A percentile compares a stretch with the other conserved stretches of the same genome.
These are phyloP conservation scores for Arthrinium phaeospermum DNA, from an alignment of 2,329 filamentous ascomycete species.

Conservation along the genomic window DNA sequence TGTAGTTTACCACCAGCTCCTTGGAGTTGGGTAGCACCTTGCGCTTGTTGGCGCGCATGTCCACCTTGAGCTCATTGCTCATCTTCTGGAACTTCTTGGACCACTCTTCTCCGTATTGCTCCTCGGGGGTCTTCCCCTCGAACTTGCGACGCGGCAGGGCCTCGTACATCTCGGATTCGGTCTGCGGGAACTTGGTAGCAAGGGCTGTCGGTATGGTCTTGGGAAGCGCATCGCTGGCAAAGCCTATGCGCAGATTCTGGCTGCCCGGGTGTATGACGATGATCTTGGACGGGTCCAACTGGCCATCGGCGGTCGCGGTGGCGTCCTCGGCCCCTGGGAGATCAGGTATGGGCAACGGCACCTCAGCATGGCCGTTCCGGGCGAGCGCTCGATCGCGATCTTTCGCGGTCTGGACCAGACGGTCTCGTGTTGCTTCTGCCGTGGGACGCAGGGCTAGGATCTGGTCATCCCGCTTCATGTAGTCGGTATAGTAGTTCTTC, in stretches of 20 bases:
- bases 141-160: slow-evolving; percentile 76
- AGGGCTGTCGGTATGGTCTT: slow-evolving; percentile 95
- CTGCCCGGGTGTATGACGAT: slow-evolving; percentile 96
- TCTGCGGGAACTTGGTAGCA: slow-evolving; percentile 76
- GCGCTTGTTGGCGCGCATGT: slow-evolving; percentile 92
- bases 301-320: slow-evolving; percentile 61
- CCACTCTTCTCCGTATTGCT: slow-evolving; percentile 87
- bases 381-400: slow-evolving; percentile 87
- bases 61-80: slow-evolving; percentile 84
- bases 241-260: slow-evolving; percentile 91
- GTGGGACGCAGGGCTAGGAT: slow-evolving; percentile 87
- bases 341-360: slow-evolving; percentile 58
- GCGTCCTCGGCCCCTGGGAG: slow-evolving; percentile 63
- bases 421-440: slow-evolving; percentile 83
- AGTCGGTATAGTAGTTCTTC: slow-evolving; percentile 99
- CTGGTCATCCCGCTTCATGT: slow-evolving; percentile 97
- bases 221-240: slow-evolving; percentile 93
- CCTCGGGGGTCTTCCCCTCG: slow-evolving; percentile 69
- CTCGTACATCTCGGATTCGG: slow-evolving; percentile 83
- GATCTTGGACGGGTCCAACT: slow-evolving; percentile 81
- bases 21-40: slow-evolving; percentile 97
- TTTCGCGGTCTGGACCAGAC: slow-evolving; percentile 83
- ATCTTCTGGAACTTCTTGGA: slow-evolving; percentile 78
- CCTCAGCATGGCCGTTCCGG: slow-evolving; percentile 71
- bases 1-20: slow-evolving; percentile 93